Percentiles rank a stretch among this genome's conserved stretches.
Conservation (phyloP, 345 rosid genomes). For the Erysimum cheiranthoides region DNA sequence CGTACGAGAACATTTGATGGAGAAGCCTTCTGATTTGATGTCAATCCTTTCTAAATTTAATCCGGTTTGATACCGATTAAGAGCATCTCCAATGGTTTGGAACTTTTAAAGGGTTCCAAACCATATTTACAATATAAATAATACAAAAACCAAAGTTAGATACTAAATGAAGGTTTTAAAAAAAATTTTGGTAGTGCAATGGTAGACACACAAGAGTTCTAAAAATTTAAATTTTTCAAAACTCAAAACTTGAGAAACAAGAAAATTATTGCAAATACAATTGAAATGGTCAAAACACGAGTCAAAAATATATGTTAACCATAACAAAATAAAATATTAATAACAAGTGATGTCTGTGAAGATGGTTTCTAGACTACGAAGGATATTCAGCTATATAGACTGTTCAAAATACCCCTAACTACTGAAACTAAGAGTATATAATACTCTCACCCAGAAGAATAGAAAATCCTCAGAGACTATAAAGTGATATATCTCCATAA, state of each 20-base stretch:
- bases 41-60: neutral
- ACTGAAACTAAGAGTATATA: neutral
- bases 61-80: neutral
- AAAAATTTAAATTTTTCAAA: too few species aligned
- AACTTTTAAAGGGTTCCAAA: too few species aligned
- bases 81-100: too few species aligned
- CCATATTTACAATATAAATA: too few species aligned
- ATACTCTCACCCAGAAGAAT: slow-evolving; percentile 25
- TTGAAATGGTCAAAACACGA: slow-evolving; percentile 41
- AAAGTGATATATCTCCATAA: slow-evolving; percentile 20
- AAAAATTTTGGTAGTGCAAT: too few species aligned
- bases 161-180: too few species aligned
- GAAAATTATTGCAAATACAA: slow-evolving; percentile 61
- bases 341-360: neutral
- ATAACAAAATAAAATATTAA: slow-evolving; percentile 6
- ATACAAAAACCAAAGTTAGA: too few species aligned
- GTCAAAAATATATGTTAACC: slow-evolving; percentile 10
- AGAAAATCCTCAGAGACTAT: slow-evolving; percentile 6
- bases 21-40: neutral
- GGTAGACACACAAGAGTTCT: too few species aligned
- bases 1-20: neutral
- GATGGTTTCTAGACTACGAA: slow-evolving; percentile 19
- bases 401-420: slow-evolving; percentile 18
- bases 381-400: slow-evolving; percentile 31
- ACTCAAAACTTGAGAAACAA: too few species aligned